Base-by-base conservation (phyloP, 805 yeast genomes). In the Monosporozyma siamensis region DNA sequence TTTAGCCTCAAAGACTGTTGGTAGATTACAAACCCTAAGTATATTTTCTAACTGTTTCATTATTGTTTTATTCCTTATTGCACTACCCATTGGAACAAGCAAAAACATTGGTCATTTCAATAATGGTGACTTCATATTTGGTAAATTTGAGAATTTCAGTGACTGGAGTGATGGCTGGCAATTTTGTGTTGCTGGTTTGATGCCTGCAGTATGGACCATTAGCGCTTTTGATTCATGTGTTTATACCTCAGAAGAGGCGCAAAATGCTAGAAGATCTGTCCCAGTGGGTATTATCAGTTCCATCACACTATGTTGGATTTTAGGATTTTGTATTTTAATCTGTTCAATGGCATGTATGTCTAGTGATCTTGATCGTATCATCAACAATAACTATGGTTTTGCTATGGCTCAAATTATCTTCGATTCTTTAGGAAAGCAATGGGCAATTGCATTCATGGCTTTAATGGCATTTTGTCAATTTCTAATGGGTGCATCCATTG, bases 141-240 rank as follows among this genome's bases (percentile, higher is more conserved):
- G 78, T 24, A 58, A 70, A 34, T 68, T 70, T 42, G 64, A 70
- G 22, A 77, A 77, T 53, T 59, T 58, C 39, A 65, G 78, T 27
- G 71, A 68, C 27, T 80, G 83, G 79, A 69, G 77, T 8, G 62
- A 58, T 27, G 85, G 84, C 24, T 77, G 80, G 75, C 71, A 75
- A 67, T 51, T 67, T 44, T 60, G 69, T 44, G 59, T 78, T 49
- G 64, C 63, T 32, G 67, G 72, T 11, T 74, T 78, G 70, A 71
- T 78, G 75, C 79, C 86, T 0, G 78, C 80, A 1, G 72, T 80
- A 45, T 82, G 89, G 88, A 78, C 85, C 15, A 80, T 81, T 55
- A 82, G 83, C 21, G 78, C 82, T 0, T 80, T 79, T 57, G 88
- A 81, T 57, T 74, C 83, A 6, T 77, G 81, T 52, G 77, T 81